Conservation (phyloP, 768 basidiomycete genomes). For the Clitopilus passeckerianus region DNA sequence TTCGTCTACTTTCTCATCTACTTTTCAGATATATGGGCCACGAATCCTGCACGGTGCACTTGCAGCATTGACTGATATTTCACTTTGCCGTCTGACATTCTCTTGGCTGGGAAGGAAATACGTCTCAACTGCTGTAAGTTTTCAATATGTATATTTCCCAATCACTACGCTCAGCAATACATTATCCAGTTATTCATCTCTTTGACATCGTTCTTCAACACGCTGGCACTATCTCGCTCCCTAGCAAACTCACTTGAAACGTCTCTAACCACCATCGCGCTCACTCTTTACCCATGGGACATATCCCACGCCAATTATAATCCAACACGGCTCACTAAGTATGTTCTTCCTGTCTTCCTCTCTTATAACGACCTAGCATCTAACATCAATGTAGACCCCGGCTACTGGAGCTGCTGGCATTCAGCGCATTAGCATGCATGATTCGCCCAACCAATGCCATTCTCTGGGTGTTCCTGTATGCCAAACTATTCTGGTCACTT, state of each 20-base stretch:
- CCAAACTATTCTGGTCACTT: slow-evolving; percentile 50
- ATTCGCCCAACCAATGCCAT: slow-evolving; percentile 87
- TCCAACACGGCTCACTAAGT: slow-evolving; percentile 22
- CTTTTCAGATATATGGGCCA: slow-evolving; percentile 65
- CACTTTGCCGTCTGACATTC: slow-evolving; percentile 56
- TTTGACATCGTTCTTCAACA: slow-evolving; percentile 84
- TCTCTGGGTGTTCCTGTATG: slow-evolving; percentile 76
- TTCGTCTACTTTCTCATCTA: not conserved
- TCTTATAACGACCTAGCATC: not conserved
- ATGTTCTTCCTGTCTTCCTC: slow-evolving; percentile 1
- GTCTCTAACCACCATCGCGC: slow-evolving; percentile 72
- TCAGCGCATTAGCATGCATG: slow-evolving; percentile 76
- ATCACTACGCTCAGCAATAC: too few species aligned
- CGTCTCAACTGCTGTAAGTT: slow-evolving; percentile 58
- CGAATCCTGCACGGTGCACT: slow-evolving; percentile 69
- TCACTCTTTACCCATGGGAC: slow-evolving; percentile 76
- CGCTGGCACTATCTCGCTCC: slow-evolving; percentile 77
- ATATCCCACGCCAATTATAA: slow-evolving; percentile 24
- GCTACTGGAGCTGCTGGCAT: slow-evolving; percentile 32
- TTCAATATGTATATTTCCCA: not conserved
- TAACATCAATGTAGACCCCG: slow-evolving; percentile 18
- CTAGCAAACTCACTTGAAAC: slow-evolving; percentile 94
- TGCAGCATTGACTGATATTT: slow-evolving; percentile 79
- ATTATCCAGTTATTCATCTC: slow-evolving; percentile 66
- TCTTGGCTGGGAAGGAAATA: slow-evolving; percentile 54